These are phyloP conservation scores for Xanthoconium separans DNA, from an alignment of 1,284 basidiomycete genomes.

Conservation along the genomic window DNA sequence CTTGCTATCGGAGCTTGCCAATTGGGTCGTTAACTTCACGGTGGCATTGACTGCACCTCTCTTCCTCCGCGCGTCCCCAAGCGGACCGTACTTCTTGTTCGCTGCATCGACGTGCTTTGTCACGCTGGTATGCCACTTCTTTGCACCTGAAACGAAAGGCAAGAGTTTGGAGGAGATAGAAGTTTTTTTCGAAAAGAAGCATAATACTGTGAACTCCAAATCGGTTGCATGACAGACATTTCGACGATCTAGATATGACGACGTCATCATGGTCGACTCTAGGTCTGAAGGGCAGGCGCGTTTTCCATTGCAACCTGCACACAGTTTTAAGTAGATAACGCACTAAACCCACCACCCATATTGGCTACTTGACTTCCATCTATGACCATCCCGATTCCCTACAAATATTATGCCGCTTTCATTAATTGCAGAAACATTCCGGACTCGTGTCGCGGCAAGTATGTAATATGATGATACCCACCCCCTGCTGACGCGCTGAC, in stretches of 20 bases:
- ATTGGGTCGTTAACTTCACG: slow-evolving; percentile 41
- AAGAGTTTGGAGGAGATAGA: slow-evolving; percentile 44
- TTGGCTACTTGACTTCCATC: not conserved
- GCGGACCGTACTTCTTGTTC: slow-evolving; percentile 51
- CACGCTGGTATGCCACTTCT: slow-evolving; percentile 39
- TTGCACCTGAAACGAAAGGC: slow-evolving; percentile 47
- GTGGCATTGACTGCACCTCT: slow-evolving; percentile 48
- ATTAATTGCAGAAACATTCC: not conserved
- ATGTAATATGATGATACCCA: slow-evolving; percentile 3
- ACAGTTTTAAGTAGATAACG: not conserved
- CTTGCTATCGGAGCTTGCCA: slow-evolving; percentile 21
- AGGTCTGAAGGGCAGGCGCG: not conserved
- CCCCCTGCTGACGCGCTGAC: not conserved
- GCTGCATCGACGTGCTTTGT: slow-evolving; percentile 39
- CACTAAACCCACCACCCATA: not conserved
- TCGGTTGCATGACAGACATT: slow-evolving; percentile 2
- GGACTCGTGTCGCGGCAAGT: not conserved
- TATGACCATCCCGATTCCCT: not conserved
- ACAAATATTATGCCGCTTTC: not conserved
- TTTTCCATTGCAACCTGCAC: not conserved
- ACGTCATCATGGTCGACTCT: not conserved
- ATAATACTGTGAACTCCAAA: not conserved
- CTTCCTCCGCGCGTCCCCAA: slow-evolving; percentile 44
- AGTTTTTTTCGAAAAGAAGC: slow-evolving; percentile 34
- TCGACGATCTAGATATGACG: not conserved